phyloP scores from a whole-genome alignment of 2,329 filamentous ascomycete genomes.

The Pseudogymnoascus sp. region DNA sequence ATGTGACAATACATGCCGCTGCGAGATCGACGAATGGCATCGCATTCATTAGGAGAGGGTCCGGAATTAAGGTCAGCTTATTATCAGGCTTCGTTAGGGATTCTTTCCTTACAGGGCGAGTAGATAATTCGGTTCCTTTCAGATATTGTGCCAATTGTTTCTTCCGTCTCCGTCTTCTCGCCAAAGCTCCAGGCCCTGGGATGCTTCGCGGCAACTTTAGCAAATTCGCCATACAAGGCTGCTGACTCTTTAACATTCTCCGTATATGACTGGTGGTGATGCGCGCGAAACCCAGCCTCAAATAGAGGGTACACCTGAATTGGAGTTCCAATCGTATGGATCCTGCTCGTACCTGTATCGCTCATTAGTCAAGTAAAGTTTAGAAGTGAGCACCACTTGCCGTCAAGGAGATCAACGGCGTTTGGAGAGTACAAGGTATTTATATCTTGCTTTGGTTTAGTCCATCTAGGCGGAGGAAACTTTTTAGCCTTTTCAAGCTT shows the following conservation, averaged over 20 bases:
- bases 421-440: constrained; percentile 46
- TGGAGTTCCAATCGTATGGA: constrained; percentile 54
- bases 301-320: constrained; percentile 64
- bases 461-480: constrained; percentile 51
- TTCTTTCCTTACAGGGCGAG: constrained; percentile 49
- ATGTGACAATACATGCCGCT: constrained; percentile 55
- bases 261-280: constrained; percentile 45
- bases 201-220: constrained; percentile 47
- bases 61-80: constrained; percentile 33
- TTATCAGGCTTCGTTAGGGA: neutral
- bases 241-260: constrained; percentile 56
- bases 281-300: constrained; percentile 56
- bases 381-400: constrained; percentile 27
- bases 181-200: constrained; percentile 53
- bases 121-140: constrained; percentile 62
- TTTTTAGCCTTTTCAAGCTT: constrained; percentile 47
- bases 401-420: constrained; percentile 37
- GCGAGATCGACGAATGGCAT: constrained; percentile 64
- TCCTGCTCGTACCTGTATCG: constrained; percentile 45
- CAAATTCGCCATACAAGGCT: constrained; percentile 54
- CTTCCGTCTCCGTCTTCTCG: constrained; percentile 34
- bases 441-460: constrained; percentile 40
- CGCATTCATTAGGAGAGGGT: constrained; percentile 64
- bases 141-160: constrained; percentile 47
- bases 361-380: constrained; percentile 2